Evolutionary conservation across 345 rosid species (phyloP).

Genomic region (Odontarrhena argentea): DNA sequence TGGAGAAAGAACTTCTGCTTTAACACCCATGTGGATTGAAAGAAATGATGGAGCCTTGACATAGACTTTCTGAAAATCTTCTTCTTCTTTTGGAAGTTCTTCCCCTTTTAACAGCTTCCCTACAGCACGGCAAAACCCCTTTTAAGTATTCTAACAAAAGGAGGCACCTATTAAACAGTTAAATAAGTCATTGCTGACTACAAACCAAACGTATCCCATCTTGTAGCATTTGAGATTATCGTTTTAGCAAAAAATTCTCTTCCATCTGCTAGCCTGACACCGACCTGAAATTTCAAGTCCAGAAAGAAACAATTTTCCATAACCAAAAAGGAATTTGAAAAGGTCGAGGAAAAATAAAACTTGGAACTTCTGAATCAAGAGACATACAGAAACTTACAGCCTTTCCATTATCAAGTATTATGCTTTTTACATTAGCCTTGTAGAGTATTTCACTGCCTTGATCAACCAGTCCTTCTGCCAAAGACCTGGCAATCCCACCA

Average conservation of each 20-base stretch:
- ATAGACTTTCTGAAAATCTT: constrained; percentile 80
- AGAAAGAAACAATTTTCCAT: background rate
- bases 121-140: constrained; percentile 25
- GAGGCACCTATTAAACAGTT: background rate
- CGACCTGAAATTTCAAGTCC: constrained; percentile 55
- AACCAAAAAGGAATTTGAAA: constrained; percentile 7
- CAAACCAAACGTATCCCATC: constrained; percentile 99
- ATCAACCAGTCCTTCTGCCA: constrained; percentile 76
- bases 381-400: constrained; percentile 62
- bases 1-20: constrained; percentile 78
- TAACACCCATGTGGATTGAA: constrained; percentile 95
- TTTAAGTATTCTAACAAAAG: constrained; percentile 6
- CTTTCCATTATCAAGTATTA: constrained; percentile 74
- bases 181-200: background rate
- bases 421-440: constrained; percentile 74
- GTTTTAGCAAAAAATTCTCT: constrained; percentile 74
- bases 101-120: constrained; percentile 89
- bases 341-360: background rate
- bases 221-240: constrained; percentile 89
- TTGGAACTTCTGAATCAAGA: constrained; percentile 1
- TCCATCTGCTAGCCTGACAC: constrained; percentile 88
- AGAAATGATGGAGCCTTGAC: constrained; percentile 97
- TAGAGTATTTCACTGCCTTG: constrained; percentile 84
- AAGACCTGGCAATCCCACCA: constrained; percentile 86
- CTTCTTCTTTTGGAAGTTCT: constrained; percentile 87